Base-by-base conservation (phyloP, 2,329 filamentous ascomycete genomes). In the Scedosporium dehoogii region DNA sequence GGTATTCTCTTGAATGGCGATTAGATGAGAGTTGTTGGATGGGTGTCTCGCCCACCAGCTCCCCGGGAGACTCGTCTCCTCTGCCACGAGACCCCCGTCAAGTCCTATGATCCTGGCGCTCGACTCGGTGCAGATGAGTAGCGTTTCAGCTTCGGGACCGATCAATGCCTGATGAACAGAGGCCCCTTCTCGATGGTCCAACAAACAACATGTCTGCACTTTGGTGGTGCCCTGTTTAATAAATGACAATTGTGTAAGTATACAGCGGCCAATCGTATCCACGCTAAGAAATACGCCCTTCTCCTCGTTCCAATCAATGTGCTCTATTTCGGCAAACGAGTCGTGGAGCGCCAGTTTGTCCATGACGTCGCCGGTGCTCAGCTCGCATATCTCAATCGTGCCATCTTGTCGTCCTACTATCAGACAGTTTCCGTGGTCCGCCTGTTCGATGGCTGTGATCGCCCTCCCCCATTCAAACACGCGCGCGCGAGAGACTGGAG, bases 381-480 rank as follows among this genome's bases (percentile, higher is more conserved):
- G n/a, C 21, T 48, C 44, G 44, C 44, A 48, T n/a, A 48, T 21
- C 9, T 48, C 44, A 10, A 48, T 48, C 44, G 44, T 48, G 44
- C 44, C 44, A 12, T 48, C 14, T 29, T 46, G 59, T 6, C 38
- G 14, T 18, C 53, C 61, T 27, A 58, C 29, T 14, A 57, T 46
- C 18, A 21, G 14, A 38, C 18, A 16, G 18, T 53, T 42, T 16
- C n/a, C 33, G 16, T 41, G 14, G 1, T 9, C 4, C 60, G 64
- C 12, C 59, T 62, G 55, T 66, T 65, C 29, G n/a, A 38, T 57
- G 33, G 38, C 48, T 53, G 23, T 38, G 27, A 59, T 42, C 62
- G 53, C 66, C 65, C 53, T 68, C 65, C 6, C 62, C 48, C 29
- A 64, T 14, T 57, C 63, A 63, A 59, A 21, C 21, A 59, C 62